phyloP scores from a whole-genome alignment of 202 grass and related monocot genomes.

The Schoenoplectus triqueter region DNA sequence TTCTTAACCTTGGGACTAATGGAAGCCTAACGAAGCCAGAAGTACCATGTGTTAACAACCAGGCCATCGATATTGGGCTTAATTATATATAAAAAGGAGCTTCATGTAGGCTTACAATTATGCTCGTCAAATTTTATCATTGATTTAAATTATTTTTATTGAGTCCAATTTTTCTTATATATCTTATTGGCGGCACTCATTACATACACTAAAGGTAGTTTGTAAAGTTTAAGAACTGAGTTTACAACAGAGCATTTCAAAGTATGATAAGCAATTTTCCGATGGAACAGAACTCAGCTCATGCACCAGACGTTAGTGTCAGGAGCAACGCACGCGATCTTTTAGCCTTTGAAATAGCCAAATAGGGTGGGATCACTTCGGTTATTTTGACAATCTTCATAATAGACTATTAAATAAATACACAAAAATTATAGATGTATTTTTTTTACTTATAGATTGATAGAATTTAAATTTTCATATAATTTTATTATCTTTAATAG shows the following conservation, averaged over 20 bases:
- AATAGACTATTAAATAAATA: too few species aligned
- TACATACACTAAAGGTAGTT: neutral
- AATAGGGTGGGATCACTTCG: too few species aligned
- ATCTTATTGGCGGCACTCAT: neutral
- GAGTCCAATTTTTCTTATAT: neutral
- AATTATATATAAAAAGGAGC: neutral
- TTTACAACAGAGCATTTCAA: neutral
- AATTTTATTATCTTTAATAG: too few species aligned
- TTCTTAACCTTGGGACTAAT: neutral
- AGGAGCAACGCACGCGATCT: neutral
- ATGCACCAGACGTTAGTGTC: neutral
- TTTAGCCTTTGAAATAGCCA: conserved; percentile 20
- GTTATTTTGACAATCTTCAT: too few species aligned
- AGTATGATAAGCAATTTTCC: neutral
- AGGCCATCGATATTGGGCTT: neutral
- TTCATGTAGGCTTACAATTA: neutral
- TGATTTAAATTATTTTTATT: neutral
- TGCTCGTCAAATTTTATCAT: neutral
- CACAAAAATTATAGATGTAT: too few species aligned
- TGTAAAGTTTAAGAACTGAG: neutral
- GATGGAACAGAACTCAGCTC: neutral
- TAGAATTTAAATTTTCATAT: too few species aligned
- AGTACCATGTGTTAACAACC: neutral
- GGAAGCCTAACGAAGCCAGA: neutral
- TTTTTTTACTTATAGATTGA: too few species aligned